These are phyloP conservation scores for Globisporangium paroecandrum DNA, from an alignment of 352 stramenopile species.

Conservation along the genomic window DNA sequence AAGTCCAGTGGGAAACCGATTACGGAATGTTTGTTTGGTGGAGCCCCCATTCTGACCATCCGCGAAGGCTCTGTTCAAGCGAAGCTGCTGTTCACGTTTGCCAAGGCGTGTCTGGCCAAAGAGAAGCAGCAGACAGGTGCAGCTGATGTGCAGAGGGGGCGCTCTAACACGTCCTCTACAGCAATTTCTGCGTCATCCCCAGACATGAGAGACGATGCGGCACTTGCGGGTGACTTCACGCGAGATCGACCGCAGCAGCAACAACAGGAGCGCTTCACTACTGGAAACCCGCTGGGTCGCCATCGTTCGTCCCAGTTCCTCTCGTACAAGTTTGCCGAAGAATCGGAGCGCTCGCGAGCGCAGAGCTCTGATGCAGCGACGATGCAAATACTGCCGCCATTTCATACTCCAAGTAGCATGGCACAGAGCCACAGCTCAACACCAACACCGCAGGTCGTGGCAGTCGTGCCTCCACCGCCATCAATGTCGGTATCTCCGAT, in stretches of 20 bases:
- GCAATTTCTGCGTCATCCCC: neutral
- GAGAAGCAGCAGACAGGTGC: slow-evolving; percentile 21
- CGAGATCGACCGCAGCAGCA: slow-evolving; percentile 8
- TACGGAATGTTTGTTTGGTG: slow-evolving; percentile 63
- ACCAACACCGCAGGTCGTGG: slow-evolving; percentile 4
- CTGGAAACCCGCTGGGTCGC: slow-evolving; percentile 14
- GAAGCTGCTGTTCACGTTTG: slow-evolving; percentile 67
- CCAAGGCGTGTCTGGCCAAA: slow-evolving; percentile 70
- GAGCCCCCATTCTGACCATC: slow-evolving; percentile 51
- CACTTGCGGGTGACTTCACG: slow-evolving; percentile 18
- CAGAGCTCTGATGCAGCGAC: slow-evolving; percentile 14
- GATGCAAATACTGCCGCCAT: slow-evolving; percentile 1
- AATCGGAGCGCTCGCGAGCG: slow-evolving; percentile 13
- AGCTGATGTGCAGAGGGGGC: neutral
- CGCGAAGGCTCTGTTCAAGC: slow-evolving; percentile 64
- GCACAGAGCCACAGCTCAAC: neutral
- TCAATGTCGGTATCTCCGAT: neutral
- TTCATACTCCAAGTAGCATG: neutral
- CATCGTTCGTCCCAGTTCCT: slow-evolving; percentile 17
- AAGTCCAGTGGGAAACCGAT: slow-evolving; percentile 52
- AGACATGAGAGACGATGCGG: neutral
- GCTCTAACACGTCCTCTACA: neutral
- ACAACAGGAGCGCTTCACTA: slow-evolving; percentile 14
- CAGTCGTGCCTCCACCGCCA: slow-evolving; percentile 1
- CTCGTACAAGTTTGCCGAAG: slow-evolving; percentile 12